These are phyloP conservation scores for Mucor racemosus DNA, from an alignment of 371 early-diverging fungal genomes.

Conservation along the genomic window DNA sequence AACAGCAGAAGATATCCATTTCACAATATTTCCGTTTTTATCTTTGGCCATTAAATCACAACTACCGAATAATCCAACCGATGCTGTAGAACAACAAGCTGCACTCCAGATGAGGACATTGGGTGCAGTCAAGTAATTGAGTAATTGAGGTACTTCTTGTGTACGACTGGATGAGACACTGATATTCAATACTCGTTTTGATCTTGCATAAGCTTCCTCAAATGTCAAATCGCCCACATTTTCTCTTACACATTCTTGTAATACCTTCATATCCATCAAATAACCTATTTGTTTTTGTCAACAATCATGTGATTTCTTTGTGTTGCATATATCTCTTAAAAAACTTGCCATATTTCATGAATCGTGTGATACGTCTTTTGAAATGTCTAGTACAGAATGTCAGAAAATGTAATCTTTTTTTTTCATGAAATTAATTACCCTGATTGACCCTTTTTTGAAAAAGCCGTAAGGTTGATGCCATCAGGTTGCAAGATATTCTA, in stretches of 20 bases:
- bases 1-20: slow-evolving; percentile 64
- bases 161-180: slow-evolving; percentile 71
- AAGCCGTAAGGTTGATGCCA: slow-evolving; percentile 69
- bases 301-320: neutral
- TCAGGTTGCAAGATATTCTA: slow-evolving; percentile 63
- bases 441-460: slow-evolving; percentile 54
- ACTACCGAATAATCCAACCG: slow-evolving; percentile 61
- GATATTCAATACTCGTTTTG: slow-evolving; percentile 74
- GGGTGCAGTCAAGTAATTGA: slow-evolving; percentile 78
- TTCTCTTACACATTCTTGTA: slow-evolving; percentile 68
- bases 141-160: slow-evolving; percentile 70
- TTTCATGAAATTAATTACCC: slow-evolving; percentile 32
- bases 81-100: slow-evolving; percentile 71
- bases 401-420: too few species aligned
- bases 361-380: slow-evolving; percentile 62
- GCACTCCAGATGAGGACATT: slow-evolving; percentile 82
- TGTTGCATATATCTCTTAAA: neutral
- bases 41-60: slow-evolving; percentile 73
- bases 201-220: slow-evolving; percentile 69
- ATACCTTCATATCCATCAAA: slow-evolving; percentile 70
- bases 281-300: slow-evolving; percentile 49
- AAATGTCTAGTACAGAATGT: slow-evolving; percentile 40
- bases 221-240: slow-evolving; percentile 78
- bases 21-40: slow-evolving; percentile 64
- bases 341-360: slow-evolving; percentile 64